phyloP scores from a whole-genome alignment of 176 grass and related monocot genomes.

The Lolium perenne region DNA sequence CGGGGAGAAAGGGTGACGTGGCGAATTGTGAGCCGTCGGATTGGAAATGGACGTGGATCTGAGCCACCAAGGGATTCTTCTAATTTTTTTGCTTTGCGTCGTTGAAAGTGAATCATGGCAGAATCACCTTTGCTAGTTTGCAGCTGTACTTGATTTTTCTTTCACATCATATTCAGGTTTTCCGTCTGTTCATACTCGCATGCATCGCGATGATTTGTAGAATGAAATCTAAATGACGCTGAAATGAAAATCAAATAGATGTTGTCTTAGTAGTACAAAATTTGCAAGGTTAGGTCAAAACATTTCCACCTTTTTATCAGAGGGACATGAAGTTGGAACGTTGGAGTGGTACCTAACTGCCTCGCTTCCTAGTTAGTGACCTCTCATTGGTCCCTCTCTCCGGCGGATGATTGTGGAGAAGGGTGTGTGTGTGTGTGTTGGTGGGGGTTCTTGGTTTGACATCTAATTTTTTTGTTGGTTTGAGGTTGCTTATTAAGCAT shows the following conservation, averaged over 20 bases:
- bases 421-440: too few relatives aligned
- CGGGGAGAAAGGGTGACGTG: neutral
- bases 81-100: neutral
- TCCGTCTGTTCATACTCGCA: neutral
- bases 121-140: neutral
- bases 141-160: neutral
- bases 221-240: too few relatives aligned
- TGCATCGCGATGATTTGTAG: neutral
- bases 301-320: neutral
- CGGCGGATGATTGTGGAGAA: too few relatives aligned
- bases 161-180: too few relatives aligned
- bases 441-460: too few relatives aligned
- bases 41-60: conserved; percentile 22
- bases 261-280: too few relatives aligned
- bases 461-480: too few relatives aligned
- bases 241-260: too few relatives aligned
- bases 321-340: neutral
- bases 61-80: neutral
- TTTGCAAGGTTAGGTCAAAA: neutral
- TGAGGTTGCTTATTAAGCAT: too few relatives aligned
- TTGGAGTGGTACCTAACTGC: too few relatives aligned
- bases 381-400: too few relatives aligned
- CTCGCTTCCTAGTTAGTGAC: too few relatives aligned
- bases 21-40: conserved; percentile 1
- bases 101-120: neutral